phyloP scores from a whole-genome alignment of 116 monocot species.

The Iris pallida region DNA sequence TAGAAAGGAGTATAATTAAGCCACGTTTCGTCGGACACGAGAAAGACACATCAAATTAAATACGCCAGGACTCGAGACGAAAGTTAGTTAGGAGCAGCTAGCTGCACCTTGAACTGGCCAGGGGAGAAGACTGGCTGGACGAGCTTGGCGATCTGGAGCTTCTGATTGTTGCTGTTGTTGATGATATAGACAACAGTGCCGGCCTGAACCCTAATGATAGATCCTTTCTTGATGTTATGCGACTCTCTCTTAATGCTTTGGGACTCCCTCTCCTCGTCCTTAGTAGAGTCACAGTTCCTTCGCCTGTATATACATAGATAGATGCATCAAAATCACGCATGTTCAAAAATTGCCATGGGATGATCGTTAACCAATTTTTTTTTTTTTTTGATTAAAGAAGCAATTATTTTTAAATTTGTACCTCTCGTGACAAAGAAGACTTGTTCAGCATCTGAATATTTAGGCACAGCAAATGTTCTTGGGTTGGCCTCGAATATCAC shows the following conservation, averaged over 20 bases:
- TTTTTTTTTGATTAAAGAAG: too few species aligned
- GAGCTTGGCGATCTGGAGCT: slow-evolving; percentile 40
- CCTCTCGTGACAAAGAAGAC: slow-evolving; percentile 45
- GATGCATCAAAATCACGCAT: neutral
- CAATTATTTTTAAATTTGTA: neutral
- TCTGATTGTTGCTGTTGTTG: slow-evolving; percentile 45
- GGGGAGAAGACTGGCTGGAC: slow-evolving; percentile 37
- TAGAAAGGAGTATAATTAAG: neutral
- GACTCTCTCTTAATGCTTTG: too few species aligned
- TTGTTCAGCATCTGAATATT: slow-evolving; percentile 40
- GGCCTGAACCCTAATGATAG: slow-evolving; percentile 40
- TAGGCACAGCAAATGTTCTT: slow-evolving; percentile 39
- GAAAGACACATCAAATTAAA: too few species aligned
- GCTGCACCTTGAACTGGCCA: slow-evolving; percentile 35
- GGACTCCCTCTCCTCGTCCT: slow-evolving; percentile 25
- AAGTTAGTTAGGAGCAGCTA: too few species aligned
- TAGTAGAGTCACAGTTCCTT: slow-evolving; percentile 32
- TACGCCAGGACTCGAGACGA: too few species aligned
- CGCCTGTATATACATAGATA: slow-evolving; percentile 20
- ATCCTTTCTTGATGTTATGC: slow-evolving; percentile 41
- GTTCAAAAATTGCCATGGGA: neutral
- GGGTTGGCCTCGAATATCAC: slow-evolving; percentile 35
- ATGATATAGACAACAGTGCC: slow-evolving; percentile 46
- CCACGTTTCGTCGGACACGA: too few species aligned
- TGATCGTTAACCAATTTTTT: neutral